Percentiles rank a stretch among this genome's conserved stretches.
Evolutionary conservation across 176 grass and related monocot genomes (phyloP).

Genomic region (Ensete ventricosum): DNA sequence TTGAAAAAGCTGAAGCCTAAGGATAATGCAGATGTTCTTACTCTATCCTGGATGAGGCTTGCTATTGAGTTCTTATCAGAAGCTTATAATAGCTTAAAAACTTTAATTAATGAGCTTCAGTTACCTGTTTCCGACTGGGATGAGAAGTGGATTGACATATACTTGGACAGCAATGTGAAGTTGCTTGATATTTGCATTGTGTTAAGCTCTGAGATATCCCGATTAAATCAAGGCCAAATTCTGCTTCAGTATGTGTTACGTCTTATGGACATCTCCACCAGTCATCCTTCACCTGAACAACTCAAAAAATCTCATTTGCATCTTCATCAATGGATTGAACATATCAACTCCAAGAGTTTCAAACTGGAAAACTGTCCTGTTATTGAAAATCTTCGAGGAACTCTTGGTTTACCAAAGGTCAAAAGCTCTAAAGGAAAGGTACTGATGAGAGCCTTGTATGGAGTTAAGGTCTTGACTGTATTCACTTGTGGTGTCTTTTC

Average conservation of each 20-base stretch:
- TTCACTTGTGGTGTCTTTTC: constrained; percentile 46
- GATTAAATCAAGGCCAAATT: constrained; percentile 64
- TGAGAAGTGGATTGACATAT: constrained; percentile 83
- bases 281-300: constrained; percentile 30
- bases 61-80: constrained; percentile 44
- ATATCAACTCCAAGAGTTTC: constrained; percentile 12
- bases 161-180: constrained; percentile 73
- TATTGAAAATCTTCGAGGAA: constrained; percentile 30
- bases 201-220: constrained; percentile 58
- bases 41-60: constrained; percentile 60
- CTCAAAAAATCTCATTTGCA: constrained; percentile 34
- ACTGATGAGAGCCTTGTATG: constrained; percentile 61
- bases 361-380: constrained; percentile 48
- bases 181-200: constrained; percentile 55
- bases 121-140: constrained; percentile 81
- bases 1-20: constrained; percentile 68
- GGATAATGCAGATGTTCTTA: constrained; percentile 36
- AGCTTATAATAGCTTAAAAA: constrained; percentile 33
- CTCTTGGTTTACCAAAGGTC: background rate
- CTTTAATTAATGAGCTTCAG: constrained; percentile 65
- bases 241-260: constrained; percentile 53
- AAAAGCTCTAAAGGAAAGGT: constrained; percentile 60
- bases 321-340: constrained; percentile 54
- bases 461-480: constrained; percentile 49
- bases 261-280: constrained; percentile 25